Conservation (phyloP, 2,329 filamentous ascomycete species). For the Diaporthe citrichinensis region DNA sequence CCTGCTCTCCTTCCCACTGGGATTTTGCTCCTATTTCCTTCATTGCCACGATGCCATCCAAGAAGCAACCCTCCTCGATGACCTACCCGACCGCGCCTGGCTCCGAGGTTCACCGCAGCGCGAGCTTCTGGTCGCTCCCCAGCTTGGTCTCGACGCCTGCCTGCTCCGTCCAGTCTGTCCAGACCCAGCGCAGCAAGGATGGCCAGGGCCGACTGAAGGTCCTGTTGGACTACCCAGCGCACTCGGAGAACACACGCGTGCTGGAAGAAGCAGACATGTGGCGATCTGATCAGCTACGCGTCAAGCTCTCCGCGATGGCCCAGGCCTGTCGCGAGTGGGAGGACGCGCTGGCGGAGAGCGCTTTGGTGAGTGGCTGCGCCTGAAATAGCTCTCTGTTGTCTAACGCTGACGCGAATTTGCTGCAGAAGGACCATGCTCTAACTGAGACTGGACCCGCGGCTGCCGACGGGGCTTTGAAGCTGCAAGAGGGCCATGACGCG, state of each 20-base stretch:
- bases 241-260: not conserved
- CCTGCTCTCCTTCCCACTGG: not conserved
- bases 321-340: conserved; percentile 22
- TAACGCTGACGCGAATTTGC: not conserved
- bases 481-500: not conserved
- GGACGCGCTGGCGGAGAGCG: not conserved
- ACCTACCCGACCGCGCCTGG: conserved; percentile 32
- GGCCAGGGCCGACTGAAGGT: not conserved
- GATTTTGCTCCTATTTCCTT: not conserved
- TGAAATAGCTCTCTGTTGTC: not conserved
- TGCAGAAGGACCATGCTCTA: not conserved
- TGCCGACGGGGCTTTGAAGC: not conserved
- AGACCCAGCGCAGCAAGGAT: conserved; percentile 20
- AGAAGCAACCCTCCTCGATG: not conserved
- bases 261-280: conserved; percentile 16
- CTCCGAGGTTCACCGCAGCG: conserved; percentile 25
- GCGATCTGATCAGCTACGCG: conserved; percentile 3
- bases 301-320: conserved; percentile 22
- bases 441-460: not conserved
- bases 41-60: conserved; percentile 4
- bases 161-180: conserved; percentile 16
- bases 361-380: not conserved
- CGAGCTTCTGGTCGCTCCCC: conserved; percentile 33
- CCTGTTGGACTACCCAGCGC: not conserved
- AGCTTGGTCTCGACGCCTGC: conserved; percentile 22